phyloP scores from a whole-genome alignment of 1,284 basidiomycete genomes.

The Leucoagaricus sp. region DNA sequence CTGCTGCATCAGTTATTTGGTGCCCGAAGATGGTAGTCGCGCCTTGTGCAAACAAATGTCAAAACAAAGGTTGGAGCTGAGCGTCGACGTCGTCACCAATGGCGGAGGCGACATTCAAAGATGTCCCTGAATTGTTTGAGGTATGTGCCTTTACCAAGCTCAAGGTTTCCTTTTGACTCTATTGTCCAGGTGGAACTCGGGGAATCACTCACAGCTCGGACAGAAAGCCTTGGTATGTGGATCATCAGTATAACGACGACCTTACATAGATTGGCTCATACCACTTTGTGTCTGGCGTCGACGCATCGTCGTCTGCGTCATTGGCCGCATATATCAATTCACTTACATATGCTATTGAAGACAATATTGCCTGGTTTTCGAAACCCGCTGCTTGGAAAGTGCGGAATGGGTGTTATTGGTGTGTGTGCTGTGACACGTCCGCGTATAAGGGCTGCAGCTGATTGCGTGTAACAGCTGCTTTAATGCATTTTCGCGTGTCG shows the following conservation, averaged over 20 bases:
- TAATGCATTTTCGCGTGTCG: slow-evolving; percentile 97
- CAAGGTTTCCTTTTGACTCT: slow-evolving; percentile 10
- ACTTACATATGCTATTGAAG: slow-evolving; percentile 93
- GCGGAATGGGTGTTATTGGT: slow-evolving; percentile 94
- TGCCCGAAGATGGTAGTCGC: background rate
- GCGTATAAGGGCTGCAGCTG: background rate
- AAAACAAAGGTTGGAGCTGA: slow-evolving; percentile 11
- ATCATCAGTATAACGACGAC: slow-evolving; percentile 10
- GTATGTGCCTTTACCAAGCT: slow-evolving; percentile 27
- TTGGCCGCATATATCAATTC: slow-evolving; percentile 98
- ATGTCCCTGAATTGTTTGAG: slow-evolving; percentile 64
- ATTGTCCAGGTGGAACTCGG: slow-evolving; percentile 79
- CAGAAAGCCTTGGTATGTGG: slow-evolving; percentile 85
- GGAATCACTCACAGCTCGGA: slow-evolving; percentile 87
- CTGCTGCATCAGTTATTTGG: slow-evolving; percentile 3
- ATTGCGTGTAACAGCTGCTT: slow-evolving; percentile 72
- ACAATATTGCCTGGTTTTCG: slow-evolving; percentile 91
- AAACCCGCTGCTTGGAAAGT: slow-evolving; percentile 91
- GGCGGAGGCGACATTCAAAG: slow-evolving; percentile 63
- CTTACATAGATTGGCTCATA: slow-evolving; percentile 84
- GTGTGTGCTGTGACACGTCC: slow-evolving; percentile 27
- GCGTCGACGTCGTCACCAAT: slow-evolving; percentile 24
- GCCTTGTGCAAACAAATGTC: slow-evolving; percentile 3
- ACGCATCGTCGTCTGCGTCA: slow-evolving; percentile 96
- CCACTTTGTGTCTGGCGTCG: slow-evolving; percentile 95